A percentile compares a stretch with the other conserved stretches of the same genome.
Conservation (phyloP, 768 basidiomycete genomes). For the Pluteus cervinus region DNA sequence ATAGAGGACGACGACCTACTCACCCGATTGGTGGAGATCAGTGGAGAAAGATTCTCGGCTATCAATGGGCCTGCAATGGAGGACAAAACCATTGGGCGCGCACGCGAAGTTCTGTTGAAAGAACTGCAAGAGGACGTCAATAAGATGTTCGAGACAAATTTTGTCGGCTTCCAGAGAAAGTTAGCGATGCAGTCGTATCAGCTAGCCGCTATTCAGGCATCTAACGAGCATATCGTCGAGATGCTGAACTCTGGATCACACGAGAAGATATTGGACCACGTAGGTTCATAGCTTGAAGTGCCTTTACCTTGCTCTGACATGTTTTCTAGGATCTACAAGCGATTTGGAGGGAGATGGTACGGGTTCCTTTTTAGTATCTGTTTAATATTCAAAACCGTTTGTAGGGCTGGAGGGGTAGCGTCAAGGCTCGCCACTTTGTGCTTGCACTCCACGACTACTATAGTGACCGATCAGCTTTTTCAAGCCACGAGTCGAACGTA, state of each 20-base stretch:
- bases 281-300: constrained; percentile 12
- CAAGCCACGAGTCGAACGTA: constrained; percentile 7
- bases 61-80: no score
- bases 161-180: constrained; percentile 39
- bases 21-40: constrained; percentile 21
- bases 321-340: constrained; percentile 36
- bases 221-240: no score
- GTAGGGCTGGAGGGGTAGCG: constrained; percentile 26
- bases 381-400: constrained; percentile 35
- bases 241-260: constrained; percentile 36
- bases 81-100: constrained; percentile 20
- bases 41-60: no score
- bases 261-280: constrained; percentile 35
- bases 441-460: constrained; percentile 2
- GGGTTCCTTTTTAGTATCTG: constrained; percentile 48
- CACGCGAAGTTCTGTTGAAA: constrained; percentile 24
- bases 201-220: constrained; percentile 30
- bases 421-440: constrained; percentile 10
- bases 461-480: no score
- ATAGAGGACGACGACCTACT: constrained; percentile 26
- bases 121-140: constrained; percentile 33
- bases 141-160: constrained; percentile 29
- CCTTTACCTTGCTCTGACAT: background rate
- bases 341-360: constrained; percentile 49
- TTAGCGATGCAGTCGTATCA: constrained; percentile 39